These are phyloP conservation scores for Talaromyces amestolkiae DNA, from an alignment of 2,329 filamentous ascomycete species.

Conservation along the genomic window DNA sequence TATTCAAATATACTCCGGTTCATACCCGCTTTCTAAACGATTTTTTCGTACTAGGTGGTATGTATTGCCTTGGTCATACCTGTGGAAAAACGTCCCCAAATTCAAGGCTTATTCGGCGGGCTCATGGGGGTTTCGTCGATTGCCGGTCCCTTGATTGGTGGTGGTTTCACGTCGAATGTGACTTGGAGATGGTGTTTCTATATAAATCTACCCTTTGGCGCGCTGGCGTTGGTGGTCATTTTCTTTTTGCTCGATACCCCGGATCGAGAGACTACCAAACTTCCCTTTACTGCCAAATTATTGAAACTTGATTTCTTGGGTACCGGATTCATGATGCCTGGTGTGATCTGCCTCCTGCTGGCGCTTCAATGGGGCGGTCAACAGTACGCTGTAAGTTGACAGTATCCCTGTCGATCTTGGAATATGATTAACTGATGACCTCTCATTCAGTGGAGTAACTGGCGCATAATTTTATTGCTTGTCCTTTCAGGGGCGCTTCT, in stretches of 20 bases:
- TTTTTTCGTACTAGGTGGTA: too few relatives aligned
- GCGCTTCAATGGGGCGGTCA: conserved; percentile 47
- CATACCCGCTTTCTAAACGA: too few relatives aligned
- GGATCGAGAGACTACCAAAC: background rate
- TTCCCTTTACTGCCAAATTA: background rate
- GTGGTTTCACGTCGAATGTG: conserved; percentile 58
- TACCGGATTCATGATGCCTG: conserved; percentile 38
- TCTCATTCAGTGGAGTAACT: background rate
- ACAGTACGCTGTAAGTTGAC: conserved; percentile 6
- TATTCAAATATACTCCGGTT: too few relatives aligned
- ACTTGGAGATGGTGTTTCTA: conserved; percentile 62
- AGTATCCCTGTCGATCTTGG: background rate
- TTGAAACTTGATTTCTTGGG: background rate
- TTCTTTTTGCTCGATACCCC: conserved; percentile 30
- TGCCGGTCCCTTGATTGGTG: conserved; percentile 60
- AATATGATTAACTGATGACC: background rate
- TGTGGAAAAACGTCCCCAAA: conserved; percentile 60
- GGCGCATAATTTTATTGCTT: background rate
- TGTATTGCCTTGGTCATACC: too few relatives aligned
- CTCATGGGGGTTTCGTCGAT: conserved; percentile 61
- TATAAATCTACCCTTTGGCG: conserved; percentile 49
- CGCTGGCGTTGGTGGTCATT: conserved; percentile 31
- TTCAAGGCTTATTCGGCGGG: conserved; percentile 62
- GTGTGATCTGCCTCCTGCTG: conserved; percentile 49
- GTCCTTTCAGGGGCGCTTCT: background rate